Base-by-base conservation (phyloP, 352 stramenopile species). In the Globisporangium canariense region DNA sequence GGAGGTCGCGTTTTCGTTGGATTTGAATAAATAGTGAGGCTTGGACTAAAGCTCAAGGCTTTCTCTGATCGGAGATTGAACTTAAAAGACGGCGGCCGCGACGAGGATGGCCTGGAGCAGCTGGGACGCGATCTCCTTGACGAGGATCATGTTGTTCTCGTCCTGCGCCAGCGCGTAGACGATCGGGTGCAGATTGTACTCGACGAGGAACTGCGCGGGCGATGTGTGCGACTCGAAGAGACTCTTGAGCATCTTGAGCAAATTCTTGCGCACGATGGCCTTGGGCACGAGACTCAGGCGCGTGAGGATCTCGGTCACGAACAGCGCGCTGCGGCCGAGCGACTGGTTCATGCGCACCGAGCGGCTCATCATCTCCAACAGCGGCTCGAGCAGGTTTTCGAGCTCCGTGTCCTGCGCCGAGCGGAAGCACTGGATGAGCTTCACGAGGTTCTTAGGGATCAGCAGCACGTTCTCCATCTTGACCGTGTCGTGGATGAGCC, bases 231-330 rank as follows among this genome's bases (percentile, higher is more conserved):
- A 85, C 62, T 96, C 87, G 58, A 97, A 96, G 1, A 98, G 77
- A 47, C 76, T 81, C 67, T 97, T 94, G 59, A 98, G 86, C 76
- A 98, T 97, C 68, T 94, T 94, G 57, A 98, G 84, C 57, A 98
- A 66, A 59, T 96, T 96, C 61, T 96, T 97, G 50, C 89, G 83
- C 43, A 97, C 89, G 40, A 97, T 91, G 0, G 89, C 90, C 69
- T 97, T 97, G 3, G 85, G 80, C 34, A 89, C 78, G 11, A 90
- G 79, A 5, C 78, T 82, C 41, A 98, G 62, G 0, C 90, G 85
- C 32, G 71, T 81, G 18, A 97, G 74, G 47, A 97, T 78, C 64
- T 97, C 88, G 8, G 65, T 78, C 61, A 98, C 82, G 45, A 97
- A 98, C 34, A 97, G 67, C 30, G 78, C 78, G 32, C 77, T 96